Percentiles rank a stretch among this genome's conserved stretches.
phyloP scores from a whole-genome alignment of 1,139 yeast genomes.

The Scheffersomyces illinoinensis region DNA sequence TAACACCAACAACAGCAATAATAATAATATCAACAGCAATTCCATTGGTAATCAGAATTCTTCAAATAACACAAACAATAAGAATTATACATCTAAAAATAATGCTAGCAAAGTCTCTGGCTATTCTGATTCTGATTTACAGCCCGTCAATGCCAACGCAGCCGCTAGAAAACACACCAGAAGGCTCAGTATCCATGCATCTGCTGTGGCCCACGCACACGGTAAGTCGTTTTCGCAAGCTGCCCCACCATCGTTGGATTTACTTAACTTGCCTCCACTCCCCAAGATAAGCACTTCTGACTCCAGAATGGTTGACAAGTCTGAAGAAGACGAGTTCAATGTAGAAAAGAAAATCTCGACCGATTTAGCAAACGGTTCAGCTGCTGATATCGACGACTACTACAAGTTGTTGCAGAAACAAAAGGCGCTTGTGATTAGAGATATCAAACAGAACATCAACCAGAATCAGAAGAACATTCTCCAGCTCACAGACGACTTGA shows the following conservation, averaged over 20 bases:
- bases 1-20: neutral
- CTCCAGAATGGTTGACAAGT: constrained; percentile 6
- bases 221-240: constrained; percentile 27
- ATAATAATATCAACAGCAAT: constrained; percentile 8
- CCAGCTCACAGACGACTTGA: constrained; percentile 65
- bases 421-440: constrained; percentile 56
- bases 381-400: constrained; percentile 72
- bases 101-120: neutral
- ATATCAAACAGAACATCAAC: constrained; percentile 65
- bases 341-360: constrained; percentile 54
- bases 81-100: neutral
- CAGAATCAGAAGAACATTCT: constrained; percentile 74
- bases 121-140: neutral
- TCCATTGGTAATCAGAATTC: constrained; percentile 1
- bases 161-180: constrained; percentile 29
- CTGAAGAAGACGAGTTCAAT: constrained; percentile 15
- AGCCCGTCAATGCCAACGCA: constrained; percentile 11
- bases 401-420: constrained; percentile 57
- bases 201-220: constrained; percentile 40
- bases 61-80: neutral
- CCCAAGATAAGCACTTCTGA: constrained; percentile 28
- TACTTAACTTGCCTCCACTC: constrained; percentile 38
- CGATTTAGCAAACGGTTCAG: constrained; percentile 64
- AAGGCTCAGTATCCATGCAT: constrained; percentile 45
- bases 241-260: constrained; percentile 19